Percentiles rank a stretch among this genome's conserved stretches.
phyloP scores from a whole-genome alignment of 1,139 yeast species.

The Debaryomyces psychrophilus region DNA sequence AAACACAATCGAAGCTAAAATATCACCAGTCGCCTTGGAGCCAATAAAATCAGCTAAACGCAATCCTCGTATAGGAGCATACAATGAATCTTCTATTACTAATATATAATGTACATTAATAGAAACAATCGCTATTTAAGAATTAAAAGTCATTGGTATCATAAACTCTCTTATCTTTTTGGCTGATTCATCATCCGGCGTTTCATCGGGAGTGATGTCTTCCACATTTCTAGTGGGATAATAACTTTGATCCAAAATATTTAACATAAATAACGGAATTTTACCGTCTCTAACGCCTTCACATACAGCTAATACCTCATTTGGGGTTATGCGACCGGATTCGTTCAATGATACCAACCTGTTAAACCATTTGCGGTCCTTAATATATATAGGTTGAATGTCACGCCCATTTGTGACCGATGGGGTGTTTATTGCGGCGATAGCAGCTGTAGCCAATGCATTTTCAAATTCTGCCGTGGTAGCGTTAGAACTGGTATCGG shows the following conservation, averaged over 20 bases:
- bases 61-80: not conserved
- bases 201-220: constrained; percentile 22
- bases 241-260: constrained; percentile 40
- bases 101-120: constrained; percentile 9
- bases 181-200: constrained; percentile 38
- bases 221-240: constrained; percentile 27
- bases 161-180: constrained; percentile 40
- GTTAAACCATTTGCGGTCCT: constrained; percentile 47
- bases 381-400: constrained; percentile 31
- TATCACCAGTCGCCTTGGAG: not conserved
- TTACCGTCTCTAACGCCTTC: constrained; percentile 47
- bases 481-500: constrained; percentile 14
- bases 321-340: constrained; percentile 30
- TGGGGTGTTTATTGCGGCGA: constrained; percentile 41
- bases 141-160: constrained; percentile 39
- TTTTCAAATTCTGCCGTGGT: constrained; percentile 31
- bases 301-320: constrained; percentile 40
- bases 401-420: constrained; percentile 29
- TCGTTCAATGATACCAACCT: constrained; percentile 37
- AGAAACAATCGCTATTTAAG: constrained; percentile 13
- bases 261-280: constrained; percentile 43
- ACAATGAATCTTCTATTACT: not conserved
- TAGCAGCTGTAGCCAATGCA: constrained; percentile 37
- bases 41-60: not conserved
- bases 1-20: not conserved